Conservation (phyloP, 306 rosid genomes). For the Notholithocarpus densiflorus region DNA sequence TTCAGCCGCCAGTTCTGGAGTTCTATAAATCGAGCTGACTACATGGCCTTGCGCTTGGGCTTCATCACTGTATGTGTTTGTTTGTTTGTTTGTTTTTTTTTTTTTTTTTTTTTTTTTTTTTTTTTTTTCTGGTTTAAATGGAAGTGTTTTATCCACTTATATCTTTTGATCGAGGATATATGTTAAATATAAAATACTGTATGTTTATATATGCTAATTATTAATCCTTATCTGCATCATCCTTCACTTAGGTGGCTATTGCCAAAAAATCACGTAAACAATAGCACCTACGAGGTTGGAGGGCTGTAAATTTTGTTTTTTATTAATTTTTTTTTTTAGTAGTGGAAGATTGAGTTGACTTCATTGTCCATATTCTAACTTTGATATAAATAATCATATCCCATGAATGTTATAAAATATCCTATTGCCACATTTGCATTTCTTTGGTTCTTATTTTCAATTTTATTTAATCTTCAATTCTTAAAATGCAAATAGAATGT, state of each 20-base stretch:
- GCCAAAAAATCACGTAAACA: neutral
- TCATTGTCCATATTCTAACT: too few species aligned
- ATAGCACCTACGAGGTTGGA: neutral
- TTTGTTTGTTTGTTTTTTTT: too few species aligned
- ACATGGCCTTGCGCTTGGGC: slow-evolving; percentile 91
- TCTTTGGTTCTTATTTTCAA: neutral
- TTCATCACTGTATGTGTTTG: slow-evolving; percentile 76
- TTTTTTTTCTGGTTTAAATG: slow-evolving; percentile 5
- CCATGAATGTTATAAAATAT: neutral
- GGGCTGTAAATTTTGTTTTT: neutral
- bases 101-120: neutral
- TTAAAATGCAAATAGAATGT: slow-evolving; percentile 10
- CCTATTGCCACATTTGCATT: neutral
- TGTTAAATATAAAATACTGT: neutral
- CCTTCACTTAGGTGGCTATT: neutral
- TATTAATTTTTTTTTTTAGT: too few species aligned
- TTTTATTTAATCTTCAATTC: slow-evolving; percentile 6
- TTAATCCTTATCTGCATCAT: neutral
- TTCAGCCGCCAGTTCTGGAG: slow-evolving; percentile 97
- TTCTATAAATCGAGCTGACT: slow-evolving; percentile 74
- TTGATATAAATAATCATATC: too few species aligned
- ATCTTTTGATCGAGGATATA: neutral
- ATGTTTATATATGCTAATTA: neutral
- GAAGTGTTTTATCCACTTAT: neutral
- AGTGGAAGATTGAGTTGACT: too few species aligned